Percentiles rank a stretch among this genome's conserved stretches.
Conservation (phyloP, 2,329 filamentous ascomycete species). For the Triangularia verruculosa region DNA sequence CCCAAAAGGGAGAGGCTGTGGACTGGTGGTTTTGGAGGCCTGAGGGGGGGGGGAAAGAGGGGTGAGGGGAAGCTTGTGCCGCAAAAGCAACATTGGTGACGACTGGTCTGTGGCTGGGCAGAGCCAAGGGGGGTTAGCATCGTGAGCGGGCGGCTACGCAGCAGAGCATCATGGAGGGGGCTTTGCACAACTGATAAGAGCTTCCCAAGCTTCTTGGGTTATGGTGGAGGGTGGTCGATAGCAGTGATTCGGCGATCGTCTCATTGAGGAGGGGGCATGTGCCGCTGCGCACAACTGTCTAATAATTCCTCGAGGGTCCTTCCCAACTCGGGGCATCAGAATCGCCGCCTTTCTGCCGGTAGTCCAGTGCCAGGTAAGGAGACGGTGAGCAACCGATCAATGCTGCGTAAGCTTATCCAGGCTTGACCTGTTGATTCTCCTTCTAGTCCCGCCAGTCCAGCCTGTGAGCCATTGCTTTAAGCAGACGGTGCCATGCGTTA, state of each 20-base stretch:
- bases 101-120: conserved; percentile 11
- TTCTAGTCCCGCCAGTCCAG: neutral
- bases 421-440: neutral
- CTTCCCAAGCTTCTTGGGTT: conserved; percentile 3
- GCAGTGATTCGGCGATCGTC: conserved; percentile 13
- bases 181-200: conserved; percentile 17
- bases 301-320: conserved; percentile 7
- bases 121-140: neutral
- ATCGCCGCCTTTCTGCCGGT: neutral
- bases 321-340: conserved; percentile 18
- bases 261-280: conserved; percentile 7
- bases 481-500: conserved; percentile 13
- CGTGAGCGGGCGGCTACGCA: neutral
- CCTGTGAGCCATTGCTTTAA: conserved; percentile 12
- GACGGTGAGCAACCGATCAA: neutral
- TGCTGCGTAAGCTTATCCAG: neutral
- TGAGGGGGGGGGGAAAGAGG: neutral
- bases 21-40: conserved; percentile 8
- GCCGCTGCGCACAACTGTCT: conserved; percentile 2
- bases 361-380: neutral
- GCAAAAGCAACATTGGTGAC: neutral
- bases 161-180: conserved; percentile 2
- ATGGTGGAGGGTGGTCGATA: conserved; percentile 20
- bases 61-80: conserved; percentile 7
- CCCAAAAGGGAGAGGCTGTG: neutral